Evolutionary conservation across 73 alveolate species (phyloP), one percentile per base, ranked within the genome.

Genomic region (Paramecium tetraurelia): DNA sequence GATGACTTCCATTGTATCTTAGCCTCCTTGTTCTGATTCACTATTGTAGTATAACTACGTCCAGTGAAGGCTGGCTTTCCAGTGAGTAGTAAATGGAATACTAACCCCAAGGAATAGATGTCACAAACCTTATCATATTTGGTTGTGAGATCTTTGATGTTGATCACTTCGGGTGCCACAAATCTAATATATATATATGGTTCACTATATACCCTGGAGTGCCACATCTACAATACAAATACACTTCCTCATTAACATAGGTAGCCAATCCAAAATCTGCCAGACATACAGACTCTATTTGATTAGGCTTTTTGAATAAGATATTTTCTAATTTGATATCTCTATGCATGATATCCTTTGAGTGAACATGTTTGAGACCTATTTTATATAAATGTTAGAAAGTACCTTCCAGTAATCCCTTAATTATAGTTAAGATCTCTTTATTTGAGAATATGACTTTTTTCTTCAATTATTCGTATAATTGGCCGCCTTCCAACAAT

Each of bases 401-500:
- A 71, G 68, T 71, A 44, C 94, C 94, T 70, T 89, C 94, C 0
- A 89, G 29, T 22, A 89, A 72, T 36, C 94, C 94, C 46, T 72
- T 89, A 31, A 89, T 70, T 16, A 89, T 71, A 20, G 71, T 31
- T 44, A 21, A 33, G 12, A 59, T 63, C 21, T 89, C 94, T 27
- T 89, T 83, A 27, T 70, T 46, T 72, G 59, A 31, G 46, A 89
- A 89, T 21, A 77, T 89, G 27, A 80, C 72, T 46, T 89, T 89
- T 8, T 77, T 83, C 33, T 93, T 96, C 46, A 96, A 89, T 35
- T 92, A 92, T 38, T 96, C 97, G 43, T 93, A 93, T 50, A 97
- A 92, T 83, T 93, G 94, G 18, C 99, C 98, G 20, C 99, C 96
- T 88, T 95, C 92, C 16, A 95, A 85, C 35, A 92, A 87, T 75